These are phyloP conservation scores for Epichloe glyceriae DNA, from an alignment of 2,329 filamentous ascomycete genomes.

Conservation along the genomic window DNA sequence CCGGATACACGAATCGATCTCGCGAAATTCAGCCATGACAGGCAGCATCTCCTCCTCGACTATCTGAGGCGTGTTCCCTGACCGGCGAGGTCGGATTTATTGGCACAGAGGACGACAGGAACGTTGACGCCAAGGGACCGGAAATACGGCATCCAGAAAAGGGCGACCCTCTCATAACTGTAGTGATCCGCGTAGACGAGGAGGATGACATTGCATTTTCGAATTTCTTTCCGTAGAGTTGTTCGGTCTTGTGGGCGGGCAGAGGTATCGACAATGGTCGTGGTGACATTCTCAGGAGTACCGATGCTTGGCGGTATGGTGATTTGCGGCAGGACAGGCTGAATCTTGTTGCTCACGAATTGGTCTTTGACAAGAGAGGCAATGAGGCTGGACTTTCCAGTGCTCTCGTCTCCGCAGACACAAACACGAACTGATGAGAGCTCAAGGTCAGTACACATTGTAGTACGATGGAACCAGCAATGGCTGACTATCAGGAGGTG, in stretches of 20 bases:
- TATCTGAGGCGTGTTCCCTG: conserved; percentile 70
- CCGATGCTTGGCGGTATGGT: conserved; percentile 88
- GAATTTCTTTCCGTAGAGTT: conserved; percentile 81
- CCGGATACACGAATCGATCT: conserved; percentile 95
- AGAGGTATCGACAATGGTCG: conserved; percentile 94
- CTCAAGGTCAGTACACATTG: conserved; percentile 6
- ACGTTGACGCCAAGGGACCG: conserved; percentile 97
- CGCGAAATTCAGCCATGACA: conserved; percentile 96
- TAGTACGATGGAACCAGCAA: neutral
- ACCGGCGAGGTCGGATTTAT: conserved; percentile 81
- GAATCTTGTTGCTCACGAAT: conserved; percentile 92
- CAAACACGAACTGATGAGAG: conserved; percentile 62
- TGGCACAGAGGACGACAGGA: conserved; percentile 89
- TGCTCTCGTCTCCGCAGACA: conserved; percentile 91
- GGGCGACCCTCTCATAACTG: conserved; percentile 90
- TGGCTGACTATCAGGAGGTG: neutral
- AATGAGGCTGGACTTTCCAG: conserved; percentile 88
- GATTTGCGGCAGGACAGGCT: conserved; percentile 85
- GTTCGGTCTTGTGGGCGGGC: conserved; percentile 87
- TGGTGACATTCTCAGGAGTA: conserved; percentile 92
- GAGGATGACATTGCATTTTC: conserved; percentile 92
- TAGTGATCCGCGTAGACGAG: conserved; percentile 98
- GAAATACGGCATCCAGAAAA: conserved; percentile 99
- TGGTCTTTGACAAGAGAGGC: conserved; percentile 94
- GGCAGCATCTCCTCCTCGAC: conserved; percentile 96